Conservation (phyloP, 768 basidiomycete species). For the Tylopilus cervinicoccineus region DNA sequence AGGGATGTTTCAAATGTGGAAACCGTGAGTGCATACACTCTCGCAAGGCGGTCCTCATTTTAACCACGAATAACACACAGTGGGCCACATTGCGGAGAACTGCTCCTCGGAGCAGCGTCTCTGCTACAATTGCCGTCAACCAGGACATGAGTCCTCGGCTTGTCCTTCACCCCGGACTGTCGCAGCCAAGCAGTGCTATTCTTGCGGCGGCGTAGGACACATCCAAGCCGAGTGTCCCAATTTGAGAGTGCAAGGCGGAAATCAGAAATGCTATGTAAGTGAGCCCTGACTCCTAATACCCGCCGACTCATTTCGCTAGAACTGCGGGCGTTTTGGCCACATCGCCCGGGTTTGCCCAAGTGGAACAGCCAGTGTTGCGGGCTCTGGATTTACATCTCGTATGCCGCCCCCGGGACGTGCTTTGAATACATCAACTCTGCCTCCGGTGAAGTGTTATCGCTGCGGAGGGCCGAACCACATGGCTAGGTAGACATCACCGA, state of each 20-base stretch:
- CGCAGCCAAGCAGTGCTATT: constrained; percentile 88
- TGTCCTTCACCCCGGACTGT: constrained; percentile 83
- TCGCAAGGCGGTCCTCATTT: constrained; percentile 10
- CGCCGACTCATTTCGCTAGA: constrained; percentile 37
- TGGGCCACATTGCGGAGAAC: constrained; percentile 91
- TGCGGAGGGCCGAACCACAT: constrained; percentile 89
- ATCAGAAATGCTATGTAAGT: constrained; percentile 83
- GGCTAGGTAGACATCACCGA: constrained; percentile 50
- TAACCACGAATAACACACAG: constrained; percentile 36
- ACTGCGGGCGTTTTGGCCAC: constrained; percentile 80
- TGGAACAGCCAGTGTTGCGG: constrained; percentile 35
- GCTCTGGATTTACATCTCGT: constrained; percentile 56
- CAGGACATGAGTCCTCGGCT: constrained; percentile 89
- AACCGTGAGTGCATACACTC: constrained; percentile 57
- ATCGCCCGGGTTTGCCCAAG: constrained; percentile 74
- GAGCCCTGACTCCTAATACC: not conserved
- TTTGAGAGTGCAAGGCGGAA: constrained; percentile 62
- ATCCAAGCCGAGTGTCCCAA: constrained; percentile 86
- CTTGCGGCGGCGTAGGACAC: constrained; percentile 89
- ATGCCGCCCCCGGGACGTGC: constrained; percentile 71
- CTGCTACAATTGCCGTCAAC: constrained; percentile 93
- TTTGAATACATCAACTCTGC: constrained; percentile 71
- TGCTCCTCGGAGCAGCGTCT: constrained; percentile 85
- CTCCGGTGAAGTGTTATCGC: constrained; percentile 84
- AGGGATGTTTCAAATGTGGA: constrained; percentile 92